Evolutionary conservation across 1,139 yeast species (phyloP).

Genomic region (Yamadazyma sp.): DNA sequence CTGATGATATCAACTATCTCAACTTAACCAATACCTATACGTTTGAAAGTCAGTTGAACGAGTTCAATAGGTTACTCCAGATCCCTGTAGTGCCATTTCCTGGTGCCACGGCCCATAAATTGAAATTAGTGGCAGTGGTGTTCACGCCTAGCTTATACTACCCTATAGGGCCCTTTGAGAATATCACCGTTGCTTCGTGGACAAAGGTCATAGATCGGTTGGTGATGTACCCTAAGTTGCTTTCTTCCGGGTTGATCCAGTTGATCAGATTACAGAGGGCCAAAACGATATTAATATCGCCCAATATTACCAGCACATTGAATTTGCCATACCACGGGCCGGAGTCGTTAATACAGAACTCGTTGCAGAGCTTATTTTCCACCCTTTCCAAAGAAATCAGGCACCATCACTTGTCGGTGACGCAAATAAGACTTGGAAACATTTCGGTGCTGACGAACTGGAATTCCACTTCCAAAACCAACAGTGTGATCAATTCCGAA

Average conservation of each 20-base stretch:
- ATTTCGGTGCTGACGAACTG: conserved; percentile 37
- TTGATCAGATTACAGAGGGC: conserved; percentile 51
- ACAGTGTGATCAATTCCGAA: conserved; percentile 31
- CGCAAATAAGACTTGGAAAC: conserved; percentile 51
- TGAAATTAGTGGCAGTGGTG: conserved; percentile 56
- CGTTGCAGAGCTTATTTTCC: conserved; percentile 37
- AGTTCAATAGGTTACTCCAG: conserved; percentile 41
- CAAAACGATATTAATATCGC: conserved; percentile 43
- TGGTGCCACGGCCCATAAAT: conserved; percentile 54
- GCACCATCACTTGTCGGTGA: conserved; percentile 43
- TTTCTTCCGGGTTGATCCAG: conserved; percentile 57
- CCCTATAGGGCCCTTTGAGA: conserved; percentile 70
- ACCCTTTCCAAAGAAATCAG: conserved; percentile 39
- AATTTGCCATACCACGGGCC: conserved; percentile 51
- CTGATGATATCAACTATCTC: conserved; percentile 49
- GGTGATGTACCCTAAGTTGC: conserved; percentile 47
- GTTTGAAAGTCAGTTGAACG: conserved; percentile 31
- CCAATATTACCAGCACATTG: conserved; percentile 43
- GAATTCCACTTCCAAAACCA: conserved; percentile 26
- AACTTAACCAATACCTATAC: conserved; percentile 29
- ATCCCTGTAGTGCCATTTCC: conserved; percentile 46
- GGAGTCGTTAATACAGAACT: conserved; percentile 42
- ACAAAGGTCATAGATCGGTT: conserved; percentile 46
- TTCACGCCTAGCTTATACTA: conserved; percentile 64
- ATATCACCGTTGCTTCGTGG: conserved; percentile 56